Conservation (phyloP, 73 alveolate species). For the Strombidium stylifer region DNA sequence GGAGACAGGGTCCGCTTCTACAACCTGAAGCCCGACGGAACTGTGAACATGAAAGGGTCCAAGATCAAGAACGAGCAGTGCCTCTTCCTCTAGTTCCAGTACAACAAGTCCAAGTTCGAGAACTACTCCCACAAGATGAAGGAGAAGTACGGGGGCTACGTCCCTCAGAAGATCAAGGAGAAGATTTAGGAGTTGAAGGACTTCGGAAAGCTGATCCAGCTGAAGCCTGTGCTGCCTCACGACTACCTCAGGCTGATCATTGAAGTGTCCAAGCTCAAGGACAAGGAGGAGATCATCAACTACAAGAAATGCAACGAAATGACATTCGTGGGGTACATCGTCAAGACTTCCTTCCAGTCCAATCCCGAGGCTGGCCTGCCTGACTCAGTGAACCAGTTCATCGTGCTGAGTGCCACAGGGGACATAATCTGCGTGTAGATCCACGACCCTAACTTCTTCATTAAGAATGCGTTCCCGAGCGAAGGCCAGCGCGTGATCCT, state of each 20-base stretch:
- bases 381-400: not conserved
- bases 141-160: not conserved
- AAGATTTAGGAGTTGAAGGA: not conserved
- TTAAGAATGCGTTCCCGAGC: not conserved
- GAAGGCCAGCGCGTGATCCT: not conserved
- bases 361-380: not conserved
- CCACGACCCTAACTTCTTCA: slow-evolving; percentile 6
- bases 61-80: not conserved
- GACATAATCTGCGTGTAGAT: slow-evolving; percentile 5
- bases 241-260: not conserved
- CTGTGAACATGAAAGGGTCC: not conserved
- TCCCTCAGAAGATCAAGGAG: not conserved
- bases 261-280: not conserved
- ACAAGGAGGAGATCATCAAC: not conserved
- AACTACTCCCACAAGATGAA: not conserved
- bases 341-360: not conserved
- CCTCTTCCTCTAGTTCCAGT: not conserved
- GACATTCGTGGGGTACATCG: slow-evolving; percentile 13
- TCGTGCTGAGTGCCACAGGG: not conserved
- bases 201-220: not conserved
- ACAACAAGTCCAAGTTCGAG: slow-evolving; percentile 8
- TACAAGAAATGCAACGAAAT: slow-evolving; percentile 10
- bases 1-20: slow-evolving; percentile 12
- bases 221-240: not conserved
- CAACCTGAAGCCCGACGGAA: slow-evolving; percentile 5